Conservation (phyloP, 1,139 yeast genomes). For the Hyphopichia wangnamkhiaoensis region DNA sequence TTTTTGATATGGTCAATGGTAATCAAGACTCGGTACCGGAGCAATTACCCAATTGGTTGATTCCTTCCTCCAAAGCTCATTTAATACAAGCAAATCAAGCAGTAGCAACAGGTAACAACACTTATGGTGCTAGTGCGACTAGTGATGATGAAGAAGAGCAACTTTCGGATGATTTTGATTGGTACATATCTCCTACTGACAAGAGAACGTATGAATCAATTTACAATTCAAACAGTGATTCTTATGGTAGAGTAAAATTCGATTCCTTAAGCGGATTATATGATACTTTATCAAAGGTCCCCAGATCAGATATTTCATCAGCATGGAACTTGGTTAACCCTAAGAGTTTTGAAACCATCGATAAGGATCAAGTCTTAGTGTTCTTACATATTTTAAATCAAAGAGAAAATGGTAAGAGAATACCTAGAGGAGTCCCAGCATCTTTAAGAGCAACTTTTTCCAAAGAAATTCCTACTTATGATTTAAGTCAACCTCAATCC, state of each 20-base stretch:
- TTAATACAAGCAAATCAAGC: slow-evolving; percentile 81
- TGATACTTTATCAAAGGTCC: slow-evolving; percentile 67
- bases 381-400: slow-evolving; percentile 90
- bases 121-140: slow-evolving; percentile 21
- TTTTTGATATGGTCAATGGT: slow-evolving; percentile 87
- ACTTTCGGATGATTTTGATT: slow-evolving; percentile 75
- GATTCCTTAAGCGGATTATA: slow-evolving; percentile 72
- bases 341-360: slow-evolving; percentile 80
- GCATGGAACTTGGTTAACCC: slow-evolving; percentile 98
- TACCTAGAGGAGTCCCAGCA: slow-evolving; percentile 95
- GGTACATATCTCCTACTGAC: slow-evolving; percentile 95
- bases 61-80: slow-evolving; percentile 86
- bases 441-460: slow-evolving; percentile 88
- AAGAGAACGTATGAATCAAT: slow-evolving; percentile 76
- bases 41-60: slow-evolving; percentile 83
- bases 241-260: slow-evolving; percentile 79
- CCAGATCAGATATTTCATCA: slow-evolving; percentile 81
- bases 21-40: slow-evolving; percentile 63
- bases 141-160: slow-evolving; percentile 54
- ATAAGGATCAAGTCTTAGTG: slow-evolving; percentile 88
- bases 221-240: slow-evolving; percentile 73
- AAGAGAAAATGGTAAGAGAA: slow-evolving; percentile 81
- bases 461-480: slow-evolving; percentile 80
- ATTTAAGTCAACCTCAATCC: slow-evolving; percentile 45
- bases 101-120: slow-evolving; percentile 37